Percentiles rank a stretch among this genome's conserved stretches.
Evolutionary conservation across 78 protist species (phyloP).

Genomic region (Protostelium mycophagum): DNA sequence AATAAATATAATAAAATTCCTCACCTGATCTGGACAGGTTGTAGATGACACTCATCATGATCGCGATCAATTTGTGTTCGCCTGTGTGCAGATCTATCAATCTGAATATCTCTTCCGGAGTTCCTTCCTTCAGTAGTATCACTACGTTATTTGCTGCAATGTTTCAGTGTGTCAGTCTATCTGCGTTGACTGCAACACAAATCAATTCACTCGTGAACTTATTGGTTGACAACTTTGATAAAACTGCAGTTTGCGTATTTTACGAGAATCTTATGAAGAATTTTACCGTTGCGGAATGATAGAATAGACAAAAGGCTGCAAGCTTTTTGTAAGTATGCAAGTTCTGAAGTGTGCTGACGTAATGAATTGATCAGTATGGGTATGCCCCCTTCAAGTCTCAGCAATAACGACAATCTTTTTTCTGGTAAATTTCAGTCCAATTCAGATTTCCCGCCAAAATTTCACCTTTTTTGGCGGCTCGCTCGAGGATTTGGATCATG

Average conservation of each 20-base stretch:
- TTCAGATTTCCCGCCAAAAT: not conserved
- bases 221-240: no score
- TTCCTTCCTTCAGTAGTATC: not conserved
- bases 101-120: not conserved
- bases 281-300: not conserved
- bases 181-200: no score
- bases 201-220: no score
- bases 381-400: not conserved
- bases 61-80: not conserved
- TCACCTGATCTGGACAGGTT: not conserved
- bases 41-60: not conserved
- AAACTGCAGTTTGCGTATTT: no score
- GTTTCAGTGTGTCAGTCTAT: no score
- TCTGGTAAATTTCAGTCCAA: not conserved
- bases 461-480: not conserved
- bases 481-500: not conserved
- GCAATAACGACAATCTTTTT: not conserved
- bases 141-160: not conserved
- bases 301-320: not conserved
- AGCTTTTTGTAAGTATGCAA: not conserved
- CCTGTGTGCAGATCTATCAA: not conserved
- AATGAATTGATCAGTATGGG: not conserved
- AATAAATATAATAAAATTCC: no score
- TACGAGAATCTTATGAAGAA: no score
- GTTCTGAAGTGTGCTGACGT: not conserved